phyloP scores from a whole-genome alignment of 208 protist species.

The Leishmania amazonensis region DNA sequence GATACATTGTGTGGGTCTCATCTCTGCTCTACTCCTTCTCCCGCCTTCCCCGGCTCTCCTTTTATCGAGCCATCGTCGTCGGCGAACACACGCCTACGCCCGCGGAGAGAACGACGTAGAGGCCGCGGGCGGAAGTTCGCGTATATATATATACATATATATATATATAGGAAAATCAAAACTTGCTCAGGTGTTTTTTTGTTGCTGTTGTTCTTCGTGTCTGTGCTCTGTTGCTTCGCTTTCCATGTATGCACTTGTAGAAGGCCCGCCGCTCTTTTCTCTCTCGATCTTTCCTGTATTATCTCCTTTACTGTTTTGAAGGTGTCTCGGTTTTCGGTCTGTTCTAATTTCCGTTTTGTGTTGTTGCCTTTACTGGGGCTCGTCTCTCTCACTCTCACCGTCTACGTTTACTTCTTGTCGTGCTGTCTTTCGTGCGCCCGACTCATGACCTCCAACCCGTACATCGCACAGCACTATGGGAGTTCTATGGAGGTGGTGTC shows the following conservation, averaged over 20 bases:
- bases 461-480: conserved; percentile 74
- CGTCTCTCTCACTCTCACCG: not conserved
- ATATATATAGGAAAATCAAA: not conserved
- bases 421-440: conserved; percentile 6
- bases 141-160: not conserved
- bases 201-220: not conserved
- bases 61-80: not conserved
- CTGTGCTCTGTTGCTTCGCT: too few species aligned
- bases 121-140: not conserved
- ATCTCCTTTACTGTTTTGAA: not conserved
- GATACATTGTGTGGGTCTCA: not conserved
- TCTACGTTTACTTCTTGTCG: conserved; percentile 15
- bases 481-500: conserved; percentile 33
- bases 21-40: not conserved
- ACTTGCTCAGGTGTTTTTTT: not conserved
- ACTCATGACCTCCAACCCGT: conserved; percentile 72
- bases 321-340: not conserved
- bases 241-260: not conserved
- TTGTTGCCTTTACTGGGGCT: not conserved
- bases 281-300: not conserved
- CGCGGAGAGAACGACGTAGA: not conserved
- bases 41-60: not conserved
- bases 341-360: not conserved
- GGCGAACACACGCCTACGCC: not conserved
- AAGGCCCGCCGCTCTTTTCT: not conserved